Base-by-base conservation (phyloP, 768 basidiomycete species). In the Boletus sp. region DNA sequence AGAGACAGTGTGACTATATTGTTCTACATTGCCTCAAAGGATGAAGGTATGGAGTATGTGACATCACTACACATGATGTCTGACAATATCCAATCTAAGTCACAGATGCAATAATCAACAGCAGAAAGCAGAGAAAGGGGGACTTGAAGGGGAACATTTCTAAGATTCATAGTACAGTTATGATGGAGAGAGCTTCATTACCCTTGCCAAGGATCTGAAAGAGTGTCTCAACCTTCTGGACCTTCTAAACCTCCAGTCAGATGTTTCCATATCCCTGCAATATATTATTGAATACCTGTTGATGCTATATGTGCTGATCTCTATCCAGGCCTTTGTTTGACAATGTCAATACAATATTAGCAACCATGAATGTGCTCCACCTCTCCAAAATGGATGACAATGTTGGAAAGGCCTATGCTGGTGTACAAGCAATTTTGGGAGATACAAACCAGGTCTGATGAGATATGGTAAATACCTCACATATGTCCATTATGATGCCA, bases 191-290 rank as follows among this genome's bases (percentile, higher is more conserved):
- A 24, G 6, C 7, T 42, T 42, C 11, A 20, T 20, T 8, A 14
- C 12, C 20, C 8, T 42, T 4, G 24, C 44, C 12, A 15, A 45
- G 14, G 7, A 45, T 8, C 20, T 5, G 7, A 29, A n/a, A 0
- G 4, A 32, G 4, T 60, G 58, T 7, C 1, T 45, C 0, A 60
- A 60, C 17, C 24, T 52, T 1, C 12, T 60, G 1, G 55, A 60
- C 7, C 46, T 60, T 0, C 36, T 51, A 0, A 56, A 56, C 15
- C 3, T 24, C 1, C 50, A 52, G 3, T 51, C 54, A 0, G 55
- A 60, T 3, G 42, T 60, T 15, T 47, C 51, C 0, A 39, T 52
- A 0, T 52, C 52, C 11, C 3, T 24, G 24, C 24, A 24, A 3
- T 24, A 3, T 3, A 24, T 24, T 24, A 3, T 24, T 24, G 24